These are phyloP conservation scores for Chrysopogon serrulatus DNA, from an alignment of 176 grass and related monocot genomes.

Conservation along the genomic window DNA sequence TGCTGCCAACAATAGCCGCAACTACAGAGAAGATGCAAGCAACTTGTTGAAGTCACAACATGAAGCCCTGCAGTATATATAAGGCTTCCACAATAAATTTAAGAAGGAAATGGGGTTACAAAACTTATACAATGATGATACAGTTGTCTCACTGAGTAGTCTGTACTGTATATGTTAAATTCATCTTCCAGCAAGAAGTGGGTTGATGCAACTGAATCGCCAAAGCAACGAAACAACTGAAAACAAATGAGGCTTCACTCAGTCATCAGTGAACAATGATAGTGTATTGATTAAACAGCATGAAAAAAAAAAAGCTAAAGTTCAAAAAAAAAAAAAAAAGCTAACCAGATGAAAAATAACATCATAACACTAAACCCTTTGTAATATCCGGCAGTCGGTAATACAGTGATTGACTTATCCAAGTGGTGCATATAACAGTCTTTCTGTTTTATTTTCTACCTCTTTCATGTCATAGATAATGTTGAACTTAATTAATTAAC, in stretches of 20 bases:
- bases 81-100: conserved; percentile 26
- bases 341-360: too few relatives aligned
- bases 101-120: conserved; percentile 28
- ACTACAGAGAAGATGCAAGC: conserved; percentile 93
- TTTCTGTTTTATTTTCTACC: too few relatives aligned
- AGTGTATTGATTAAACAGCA: neutral
- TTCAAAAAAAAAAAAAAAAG: too few relatives aligned
- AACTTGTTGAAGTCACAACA: conserved; percentile 89
- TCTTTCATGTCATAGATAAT: too few relatives aligned
- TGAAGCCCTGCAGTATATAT: conserved; percentile 85
- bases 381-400: too few relatives aligned
- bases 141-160: conserved; percentile 97
- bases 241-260: conserved; percentile 1
- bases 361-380: too few relatives aligned
- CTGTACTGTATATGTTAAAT: too few relatives aligned
- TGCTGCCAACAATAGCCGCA: conserved; percentile 75
- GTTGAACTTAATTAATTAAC: too few relatives aligned
- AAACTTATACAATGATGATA: too few relatives aligned
- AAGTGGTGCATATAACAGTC: too few relatives aligned
- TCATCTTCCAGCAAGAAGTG: conserved; percentile 95
- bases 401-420: too few relatives aligned
- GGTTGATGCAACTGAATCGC: conserved; percentile 89
- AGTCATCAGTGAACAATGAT: neutral
- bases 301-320: too few relatives aligned
- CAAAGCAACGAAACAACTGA: conserved; percentile 90